Conservation (phyloP, 305 asterid genomes). For the Fraxinus sp. region DNA sequence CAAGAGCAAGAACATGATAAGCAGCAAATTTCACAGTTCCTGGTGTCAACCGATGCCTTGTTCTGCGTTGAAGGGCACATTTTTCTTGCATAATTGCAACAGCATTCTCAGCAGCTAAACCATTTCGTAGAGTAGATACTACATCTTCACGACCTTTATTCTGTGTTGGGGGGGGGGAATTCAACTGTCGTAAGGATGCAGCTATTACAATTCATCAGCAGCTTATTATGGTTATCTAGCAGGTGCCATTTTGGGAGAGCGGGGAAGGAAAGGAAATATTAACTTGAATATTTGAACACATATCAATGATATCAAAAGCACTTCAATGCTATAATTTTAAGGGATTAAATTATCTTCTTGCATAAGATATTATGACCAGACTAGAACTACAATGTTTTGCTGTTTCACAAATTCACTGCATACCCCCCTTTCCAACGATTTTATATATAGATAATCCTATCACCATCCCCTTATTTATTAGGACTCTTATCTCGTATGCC, state of each 20-base stretch:
- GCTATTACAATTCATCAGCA: constrained; percentile 5
- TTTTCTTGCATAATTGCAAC: constrained; percentile 92
- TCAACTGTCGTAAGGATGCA: constrained; percentile 19
- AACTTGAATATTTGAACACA: background rate
- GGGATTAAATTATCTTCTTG: background rate
- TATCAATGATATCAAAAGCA: background rate
- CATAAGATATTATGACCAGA: background rate
- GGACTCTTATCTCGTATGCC: background rate
- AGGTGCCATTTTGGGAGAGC: background rate
- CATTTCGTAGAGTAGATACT: constrained; percentile 80
- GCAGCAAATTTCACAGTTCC: constrained; percentile 99
- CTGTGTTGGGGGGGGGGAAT: constrained; percentile 42
- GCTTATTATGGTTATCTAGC: background rate
- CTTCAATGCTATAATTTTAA: background rate
- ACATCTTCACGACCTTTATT: constrained; percentile 85
- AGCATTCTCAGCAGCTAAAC: constrained; percentile 91
- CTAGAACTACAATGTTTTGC: background rate
- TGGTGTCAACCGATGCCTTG: constrained; percentile 94
- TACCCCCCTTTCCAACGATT: background rate
- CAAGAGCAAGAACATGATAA: constrained; percentile 97
- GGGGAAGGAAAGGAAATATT: background rate
- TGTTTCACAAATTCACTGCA: background rate
- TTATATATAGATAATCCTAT: background rate
- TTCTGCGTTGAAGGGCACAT: constrained; percentile 76
- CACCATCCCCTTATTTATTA: background rate